Percentiles rank a stretch among this genome's conserved stretches.
Evolutionary conservation across 75 land plant genomes (phyloP).

Genomic region (Pinus taeda): DNA sequence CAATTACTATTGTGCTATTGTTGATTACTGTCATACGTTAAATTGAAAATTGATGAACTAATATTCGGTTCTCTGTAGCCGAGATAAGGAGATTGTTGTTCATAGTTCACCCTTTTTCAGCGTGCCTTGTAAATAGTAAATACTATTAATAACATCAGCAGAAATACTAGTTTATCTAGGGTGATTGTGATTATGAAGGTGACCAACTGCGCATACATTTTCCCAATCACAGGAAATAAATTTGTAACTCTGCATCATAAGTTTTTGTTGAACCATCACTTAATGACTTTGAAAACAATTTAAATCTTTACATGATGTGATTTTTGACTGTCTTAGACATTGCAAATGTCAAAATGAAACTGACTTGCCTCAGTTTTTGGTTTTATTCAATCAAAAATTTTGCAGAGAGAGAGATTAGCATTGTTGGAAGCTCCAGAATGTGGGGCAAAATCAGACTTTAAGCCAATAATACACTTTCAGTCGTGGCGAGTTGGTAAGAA

Average conservation of each 20-base stretch:
- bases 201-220: background rate
- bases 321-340: background rate
- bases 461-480: slow-evolving; percentile 85
- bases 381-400: slow-evolving; percentile 8
- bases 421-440: slow-evolving; percentile 41
- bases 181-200: background rate
- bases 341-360: background rate
- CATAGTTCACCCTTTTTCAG: too few species aligned
- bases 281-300: background rate
- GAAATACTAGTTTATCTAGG: background rate
- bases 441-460: slow-evolving; percentile 43
- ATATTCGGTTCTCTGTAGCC: too few species aligned
- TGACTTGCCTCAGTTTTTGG: background rate
- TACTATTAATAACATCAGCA: background rate
- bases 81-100: too few species aligned
- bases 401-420: slow-evolving; percentile 75
- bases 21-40: too few species aligned
- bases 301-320: background rate
- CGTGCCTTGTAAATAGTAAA: background rate
- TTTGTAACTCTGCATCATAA: background rate
- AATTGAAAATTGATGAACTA: too few species aligned
- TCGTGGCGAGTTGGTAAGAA: slow-evolving; percentile 90
- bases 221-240: background rate
- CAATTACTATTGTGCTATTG: too few species aligned
- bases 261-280: background rate